Evolutionary conservation across 768 basidiomycete species (phyloP), one percentile per base, ranked within the genome.

Genomic region (Tricholoma saponaceum): DNA sequence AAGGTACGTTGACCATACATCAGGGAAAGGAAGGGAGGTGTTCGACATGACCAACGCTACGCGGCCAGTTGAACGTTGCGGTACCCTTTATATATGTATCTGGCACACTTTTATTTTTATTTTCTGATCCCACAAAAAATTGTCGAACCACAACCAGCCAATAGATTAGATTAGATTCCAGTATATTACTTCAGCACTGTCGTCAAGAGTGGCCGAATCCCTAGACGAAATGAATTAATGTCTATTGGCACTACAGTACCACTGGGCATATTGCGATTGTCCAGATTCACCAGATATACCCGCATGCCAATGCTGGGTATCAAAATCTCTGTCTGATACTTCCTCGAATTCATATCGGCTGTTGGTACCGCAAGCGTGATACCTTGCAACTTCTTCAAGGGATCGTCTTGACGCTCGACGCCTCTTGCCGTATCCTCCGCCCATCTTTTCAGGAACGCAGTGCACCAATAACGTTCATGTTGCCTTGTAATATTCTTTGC

Each of bases 1-100:
- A 3, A 81, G 64, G 52, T 77, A 79, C 49, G 74, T 74, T 3
- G 76, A 71, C 79, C 79, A 82, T 25, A 66, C 70, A 60, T 80
- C 77, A 12, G 68, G 62, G 61, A 72, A 58, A 25, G 78, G 73
- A 44, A 74, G 58, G 1, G 77, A 72, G 67, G 69, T 66, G 64
- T 80, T 80, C 54, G 69, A 53, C 52, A 57, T 59, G 55, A 70
- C 60, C 52, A 54, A 33, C 22, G 52, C 41, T n/a, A 33, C 41
- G 50, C 18, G 14, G 26, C 6, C 5, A 14, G n/a, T 18, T 22
- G 41, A 51, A 56, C 22, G 28, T n/a, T n/a, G 33, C 25, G 54
- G 23, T 28, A 39, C 39, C 26, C 54, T 20, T 54, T 26, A 26
- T 30, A 41, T 30, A 46, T 37, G 3, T 12, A 41, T 46, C 28